Percentiles rank a stretch among this genome's conserved stretches.
Conservation (phyloP, 2,329 filamentous ascomycete species). For the Xylogone sp. region DNA sequence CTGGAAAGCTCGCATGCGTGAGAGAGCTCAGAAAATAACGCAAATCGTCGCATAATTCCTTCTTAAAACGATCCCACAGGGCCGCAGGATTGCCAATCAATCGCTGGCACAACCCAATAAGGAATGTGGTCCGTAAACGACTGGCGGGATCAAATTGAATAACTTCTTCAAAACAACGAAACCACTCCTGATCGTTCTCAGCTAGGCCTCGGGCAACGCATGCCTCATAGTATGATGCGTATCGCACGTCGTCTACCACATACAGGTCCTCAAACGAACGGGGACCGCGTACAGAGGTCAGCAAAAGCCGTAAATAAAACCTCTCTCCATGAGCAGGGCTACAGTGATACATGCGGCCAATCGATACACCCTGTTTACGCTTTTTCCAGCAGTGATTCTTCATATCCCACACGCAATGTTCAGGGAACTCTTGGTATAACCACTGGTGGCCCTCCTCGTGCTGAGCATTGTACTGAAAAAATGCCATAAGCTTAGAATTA, state of each 20-base stretch:
- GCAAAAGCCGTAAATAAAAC: constrained; percentile 6
- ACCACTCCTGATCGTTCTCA: no score
- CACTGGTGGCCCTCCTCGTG: background rate
- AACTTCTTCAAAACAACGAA: no score
- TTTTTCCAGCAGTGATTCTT: background rate
- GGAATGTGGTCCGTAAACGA: no score
- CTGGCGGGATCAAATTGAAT: no score
- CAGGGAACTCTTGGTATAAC: constrained; percentile 6
- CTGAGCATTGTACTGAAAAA: constrained; percentile 2
- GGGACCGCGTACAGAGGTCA: background rate
- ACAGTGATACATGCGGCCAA: constrained; percentile 6
- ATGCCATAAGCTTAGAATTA: background rate
- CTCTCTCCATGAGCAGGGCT: constrained; percentile 3
- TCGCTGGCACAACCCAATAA: no score
- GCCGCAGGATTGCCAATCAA: no score
- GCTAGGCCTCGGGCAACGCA: constrained; percentile 5
- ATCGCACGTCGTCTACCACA: background rate
- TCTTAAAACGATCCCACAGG: no score
- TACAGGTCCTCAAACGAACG: constrained; percentile 8
- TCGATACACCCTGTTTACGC: background rate
- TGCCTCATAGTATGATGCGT: constrained; percentile 2
- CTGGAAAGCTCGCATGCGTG: no score
- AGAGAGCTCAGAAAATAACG: no score
- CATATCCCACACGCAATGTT: constrained; percentile 2
- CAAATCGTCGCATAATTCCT: no score